phyloP scores from a whole-genome alignment of 441 rosid species.

The Arabidopsis lyrata region DNA sequence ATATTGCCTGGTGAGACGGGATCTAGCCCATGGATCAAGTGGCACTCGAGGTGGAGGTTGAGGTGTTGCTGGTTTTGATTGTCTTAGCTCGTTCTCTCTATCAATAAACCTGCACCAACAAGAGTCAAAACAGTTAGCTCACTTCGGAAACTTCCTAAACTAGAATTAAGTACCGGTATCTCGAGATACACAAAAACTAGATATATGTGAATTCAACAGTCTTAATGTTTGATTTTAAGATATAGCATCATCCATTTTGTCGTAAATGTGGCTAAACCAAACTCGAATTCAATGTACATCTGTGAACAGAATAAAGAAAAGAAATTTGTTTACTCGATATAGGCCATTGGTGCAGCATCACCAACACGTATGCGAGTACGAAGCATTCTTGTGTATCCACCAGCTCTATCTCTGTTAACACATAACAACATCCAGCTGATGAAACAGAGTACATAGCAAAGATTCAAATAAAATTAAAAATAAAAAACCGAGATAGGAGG shows the following conservation, averaged over 20 bases:
- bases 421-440: slow-evolving; percentile 19
- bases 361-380: slow-evolving; percentile 89
- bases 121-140: background rate
- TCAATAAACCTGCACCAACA: slow-evolving; percentile 71
- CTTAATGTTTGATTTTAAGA: background rate
- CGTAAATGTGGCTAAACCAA: background rate
- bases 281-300: background rate
- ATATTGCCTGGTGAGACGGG: slow-evolving; percentile 68
- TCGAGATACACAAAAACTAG: background rate
- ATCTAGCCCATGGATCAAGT: slow-evolving; percentile 84
- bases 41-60: slow-evolving; percentile 73
- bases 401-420: slow-evolving; percentile 80
- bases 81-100: slow-evolving; percentile 87
- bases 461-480: background rate
- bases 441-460: slow-evolving; percentile 14
- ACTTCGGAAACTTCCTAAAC: background rate
- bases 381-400: slow-evolving; percentile 93
- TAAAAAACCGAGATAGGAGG: background rate
- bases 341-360: slow-evolving; percentile 97
- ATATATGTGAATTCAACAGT: background rate
- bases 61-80: slow-evolving; percentile 79
- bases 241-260: background rate
- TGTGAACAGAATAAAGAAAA: background rate
- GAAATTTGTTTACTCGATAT: slow-evolving; percentile 67
- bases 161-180: background rate